These are phyloP conservation scores for Nymphaea colorata DNA, from an alignment of 164 flowering plant genomes.

Conservation along the genomic window DNA sequence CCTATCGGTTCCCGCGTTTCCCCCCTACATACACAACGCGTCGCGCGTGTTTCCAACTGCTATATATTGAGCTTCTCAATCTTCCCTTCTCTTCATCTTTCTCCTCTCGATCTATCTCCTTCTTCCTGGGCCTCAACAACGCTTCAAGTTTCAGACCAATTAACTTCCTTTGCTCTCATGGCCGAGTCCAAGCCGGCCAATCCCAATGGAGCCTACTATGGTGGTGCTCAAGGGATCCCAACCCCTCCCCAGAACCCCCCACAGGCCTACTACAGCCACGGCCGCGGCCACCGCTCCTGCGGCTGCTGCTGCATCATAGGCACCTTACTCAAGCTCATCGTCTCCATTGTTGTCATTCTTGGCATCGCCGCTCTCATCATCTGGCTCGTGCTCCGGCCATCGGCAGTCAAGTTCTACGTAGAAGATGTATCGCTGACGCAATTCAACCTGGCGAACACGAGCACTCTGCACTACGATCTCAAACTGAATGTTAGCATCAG, in stretches of 20 bases:
- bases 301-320: conserved; percentile 18
- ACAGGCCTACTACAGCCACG: conserved; percentile 13
- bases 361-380: conserved; percentile 22
- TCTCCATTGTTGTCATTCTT: conserved; percentile 9
- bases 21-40: not conserved
- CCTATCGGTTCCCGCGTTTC: not conserved
- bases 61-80: not conserved
- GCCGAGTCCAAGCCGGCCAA: conserved; percentile 11
- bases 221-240: conserved; percentile 14
- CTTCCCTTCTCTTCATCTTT: not conserved
- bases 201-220: conserved; percentile 31
- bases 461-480: conserved; percentile 20
- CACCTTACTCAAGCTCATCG: conserved; percentile 15
- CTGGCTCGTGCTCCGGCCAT: conserved; percentile 29
- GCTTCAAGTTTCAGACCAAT: not conserved
- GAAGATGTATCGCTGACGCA: conserved; percentile 22
- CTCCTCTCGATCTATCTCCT: not conserved
- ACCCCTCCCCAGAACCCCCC: conserved; percentile 23
- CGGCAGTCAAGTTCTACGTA: conserved; percentile 18
- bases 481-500: conserved; percentile 19
- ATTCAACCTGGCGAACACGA: conserved; percentile 12
- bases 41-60: not conserved
- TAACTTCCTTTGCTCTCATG: conserved; percentile 4
- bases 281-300: conserved; percentile 16
- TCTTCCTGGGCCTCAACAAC: not conserved